A percentile compares a stretch with the other conserved stretches of the same genome.
phyloP scores from a whole-genome alignment of 768 basidiomycete species.

The Lanmaoa rubissima region DNA sequence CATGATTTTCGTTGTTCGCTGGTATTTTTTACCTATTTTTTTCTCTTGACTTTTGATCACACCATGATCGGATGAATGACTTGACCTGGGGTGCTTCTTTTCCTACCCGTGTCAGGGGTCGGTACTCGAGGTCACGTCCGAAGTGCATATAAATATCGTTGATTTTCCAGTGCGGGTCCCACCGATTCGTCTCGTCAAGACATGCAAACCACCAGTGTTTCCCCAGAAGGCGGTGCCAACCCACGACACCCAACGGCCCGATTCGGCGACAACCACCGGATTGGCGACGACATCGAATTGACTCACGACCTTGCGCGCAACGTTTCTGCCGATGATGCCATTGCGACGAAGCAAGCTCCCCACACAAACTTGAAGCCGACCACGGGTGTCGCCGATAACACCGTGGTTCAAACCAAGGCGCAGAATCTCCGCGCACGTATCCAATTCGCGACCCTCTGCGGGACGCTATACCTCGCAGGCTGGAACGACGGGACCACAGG shows the following conservation, averaged over 20 bases:
- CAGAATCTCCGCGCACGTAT: slow-evolving; percentile 24
- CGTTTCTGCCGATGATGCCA: neutral
- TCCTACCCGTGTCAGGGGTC: no score
- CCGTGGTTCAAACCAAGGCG: slow-evolving; percentile 13
- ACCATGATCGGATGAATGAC: no score
- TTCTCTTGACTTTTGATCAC: no score
- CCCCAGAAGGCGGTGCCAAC: slow-evolving; percentile 3
- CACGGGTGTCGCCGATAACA: neutral
- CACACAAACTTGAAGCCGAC: neutral
- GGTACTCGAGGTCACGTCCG: no score
- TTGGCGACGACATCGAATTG: slow-evolving; percentile 5
- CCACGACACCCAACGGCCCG: slow-evolving; percentile 7
- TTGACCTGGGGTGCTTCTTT: no score
- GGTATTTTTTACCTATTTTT: no score
- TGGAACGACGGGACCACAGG: slow-evolving; percentile 42
- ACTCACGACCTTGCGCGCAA: slow-evolving; percentile 4
- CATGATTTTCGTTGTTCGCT: no score
- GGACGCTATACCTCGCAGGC: slow-evolving; percentile 34
- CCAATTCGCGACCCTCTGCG: slow-evolving; percentile 37
- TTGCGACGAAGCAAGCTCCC: neutral
- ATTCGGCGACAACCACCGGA: neutral
- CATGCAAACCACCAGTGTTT: slow-evolving; percentile 15
- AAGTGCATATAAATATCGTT: neutral
- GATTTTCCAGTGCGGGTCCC: neutral
- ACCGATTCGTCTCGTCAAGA: neutral